A percentile compares a stretch with the other conserved stretches of the same genome.
These are phyloP conservation scores for Petunia axillaris DNA, from an alignment of 257 asterid species.

Conservation along the genomic window DNA sequence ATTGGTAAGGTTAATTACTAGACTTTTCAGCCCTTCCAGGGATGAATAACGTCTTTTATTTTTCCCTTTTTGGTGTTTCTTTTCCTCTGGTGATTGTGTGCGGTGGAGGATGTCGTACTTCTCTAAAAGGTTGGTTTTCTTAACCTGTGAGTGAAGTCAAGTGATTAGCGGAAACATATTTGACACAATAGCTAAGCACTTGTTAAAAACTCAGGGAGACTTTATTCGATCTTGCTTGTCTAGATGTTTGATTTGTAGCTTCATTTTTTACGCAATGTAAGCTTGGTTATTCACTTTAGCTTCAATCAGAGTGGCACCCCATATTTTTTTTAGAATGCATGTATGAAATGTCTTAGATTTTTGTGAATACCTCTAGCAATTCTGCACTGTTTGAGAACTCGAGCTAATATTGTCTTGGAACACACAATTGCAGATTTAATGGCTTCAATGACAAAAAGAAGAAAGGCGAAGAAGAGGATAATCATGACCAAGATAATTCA, in stretches of 20 bases:
- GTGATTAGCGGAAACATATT: not conserved
- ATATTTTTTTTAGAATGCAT: not conserved
- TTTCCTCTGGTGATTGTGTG: not conserved
- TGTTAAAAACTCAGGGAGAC: not conserved
- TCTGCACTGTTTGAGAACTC: not conserved
- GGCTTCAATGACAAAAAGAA: constrained; percentile 28
- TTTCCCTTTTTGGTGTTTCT: not conserved
- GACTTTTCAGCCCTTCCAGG: not conserved
- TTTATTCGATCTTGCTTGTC: not conserved
- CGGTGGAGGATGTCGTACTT: not conserved
- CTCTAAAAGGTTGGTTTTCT: not conserved
- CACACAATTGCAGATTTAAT: constrained; percentile 10
- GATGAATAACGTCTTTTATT: not conserved
- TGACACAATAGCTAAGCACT: not conserved
- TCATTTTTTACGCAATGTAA: not conserved
- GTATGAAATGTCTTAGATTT: not conserved
- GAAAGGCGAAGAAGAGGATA: constrained; percentile 30
- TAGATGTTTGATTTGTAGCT: not conserved
- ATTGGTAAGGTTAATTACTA: not conserved
- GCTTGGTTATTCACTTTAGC: not conserved
- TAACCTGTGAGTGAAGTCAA: not conserved
- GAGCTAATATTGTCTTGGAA: not conserved
- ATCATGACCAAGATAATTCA: constrained; percentile 28
- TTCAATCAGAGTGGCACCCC: not conserved
- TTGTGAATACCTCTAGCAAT: not conserved